phyloP scores from a whole-genome alignment of 495 filamentous ascomycete genomes.

The Rostrohypoxylon terebratum region DNA sequence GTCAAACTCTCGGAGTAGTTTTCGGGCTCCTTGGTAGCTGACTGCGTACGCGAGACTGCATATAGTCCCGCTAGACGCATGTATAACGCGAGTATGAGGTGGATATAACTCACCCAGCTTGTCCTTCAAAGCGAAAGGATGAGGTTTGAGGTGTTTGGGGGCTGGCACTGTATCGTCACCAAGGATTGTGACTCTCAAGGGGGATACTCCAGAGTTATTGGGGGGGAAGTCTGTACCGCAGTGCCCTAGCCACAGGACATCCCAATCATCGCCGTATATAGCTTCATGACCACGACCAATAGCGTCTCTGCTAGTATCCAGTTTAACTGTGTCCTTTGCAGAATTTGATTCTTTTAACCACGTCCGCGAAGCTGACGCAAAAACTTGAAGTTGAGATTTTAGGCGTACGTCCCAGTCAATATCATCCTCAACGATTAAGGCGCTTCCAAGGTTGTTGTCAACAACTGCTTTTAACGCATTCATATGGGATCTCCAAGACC shows the following conservation, averaged over 20 bases:
- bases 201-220: conserved; percentile 21
- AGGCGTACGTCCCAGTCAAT: conserved; percentile 63
- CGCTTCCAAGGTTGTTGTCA: conserved; percentile 52
- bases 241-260: conserved; percentile 64
- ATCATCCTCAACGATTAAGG: conserved; percentile 64
- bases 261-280: conserved; percentile 61
- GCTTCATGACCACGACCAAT: background rate
- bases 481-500: conserved; percentile 63
- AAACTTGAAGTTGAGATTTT: conserved; percentile 57
- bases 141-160: conserved; percentile 55
- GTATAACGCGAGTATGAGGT: conserved; percentile 59
- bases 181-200: conserved; percentile 49
- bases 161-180: conserved; percentile 56
- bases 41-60: conserved; percentile 64
- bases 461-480: conserved; percentile 55
- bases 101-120: conserved; percentile 52
- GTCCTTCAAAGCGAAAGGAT: conserved; percentile 60
- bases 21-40: conserved; percentile 57
- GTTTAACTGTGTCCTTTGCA: conserved; percentile 16
- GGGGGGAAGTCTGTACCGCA: conserved; percentile 59
- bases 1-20: conserved; percentile 56
- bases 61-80: conserved; percentile 53
- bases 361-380: conserved; percentile 50
- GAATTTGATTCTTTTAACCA: conserved; percentile 40
- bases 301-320: background rate